Evolutionary conservation across 768 basidiomycete genomes (phyloP), one percentile per base, ranked within the genome.

Genomic region (Leccinum obscurum): DNA sequence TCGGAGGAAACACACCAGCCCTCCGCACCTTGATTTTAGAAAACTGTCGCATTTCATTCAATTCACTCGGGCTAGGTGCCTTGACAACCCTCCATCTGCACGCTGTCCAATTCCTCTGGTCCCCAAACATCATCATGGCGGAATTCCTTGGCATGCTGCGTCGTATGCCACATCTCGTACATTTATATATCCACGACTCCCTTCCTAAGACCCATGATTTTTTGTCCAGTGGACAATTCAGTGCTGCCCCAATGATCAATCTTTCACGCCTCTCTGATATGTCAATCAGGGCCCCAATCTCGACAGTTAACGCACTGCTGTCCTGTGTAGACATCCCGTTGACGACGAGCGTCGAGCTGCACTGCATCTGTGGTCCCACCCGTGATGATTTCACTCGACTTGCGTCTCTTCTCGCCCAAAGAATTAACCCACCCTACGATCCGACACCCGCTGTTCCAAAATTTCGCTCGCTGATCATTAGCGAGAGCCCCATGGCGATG

Each of bases 11-110:
- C 7, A 53, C 44, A 10, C 41, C 26, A 30, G 24, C 44, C 11
- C 57, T 48, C 57, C 46, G 15, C 35, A 56, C 22, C 1, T 48
- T 56, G 9, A 11, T 10, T 8, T 20, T 49, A 15, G 9, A 30
- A 17, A 1, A 9, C 2, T 49, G 35, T 34, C 41, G 49, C 9
- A 22, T 51, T 28, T 13, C 37, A 30, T 52, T 3, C 17, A 10
- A 52, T 41, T 41, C 20, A 28, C 41, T 54, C 32, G 22, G 20
- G 32, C 49, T n/a, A n/a, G 48, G 54, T 30, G 68, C 70, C 49
- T 76, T 82, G 10, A 74, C 72, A 3, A 67, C 69, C 55, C 70
- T 82, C 28, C 71, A 68, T 41, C 62, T 81, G 3, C 62, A 70
- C 32, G 35, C 71, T 52, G 55, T 74, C 3, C 55, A 70, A 26